A percentile compares a stretch with the other conserved stretches of the same genome.
These are phyloP conservation scores for Fusarium secorum DNA, from an alignment of 2,329 filamentous ascomycete genomes.

Conservation along the genomic window DNA sequence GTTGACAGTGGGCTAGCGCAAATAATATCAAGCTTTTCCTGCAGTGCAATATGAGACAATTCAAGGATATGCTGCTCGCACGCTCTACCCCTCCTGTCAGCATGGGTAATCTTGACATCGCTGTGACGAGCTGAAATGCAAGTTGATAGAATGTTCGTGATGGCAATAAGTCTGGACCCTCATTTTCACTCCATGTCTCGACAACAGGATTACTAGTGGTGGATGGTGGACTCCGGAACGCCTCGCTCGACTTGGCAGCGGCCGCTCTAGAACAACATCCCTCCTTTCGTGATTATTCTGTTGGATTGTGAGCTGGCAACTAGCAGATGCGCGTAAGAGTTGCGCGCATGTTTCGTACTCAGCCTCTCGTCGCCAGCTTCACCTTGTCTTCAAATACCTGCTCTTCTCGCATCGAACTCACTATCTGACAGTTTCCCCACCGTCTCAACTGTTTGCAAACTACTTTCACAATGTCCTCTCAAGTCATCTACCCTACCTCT, in stretches of 20 bases:
- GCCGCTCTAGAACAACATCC: neutral
- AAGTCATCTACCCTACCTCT: neutral
- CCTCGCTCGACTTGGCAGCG: neutral
- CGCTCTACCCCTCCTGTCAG: neutral
- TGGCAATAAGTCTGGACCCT: neutral
- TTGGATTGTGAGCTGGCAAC: rapidly evolving
- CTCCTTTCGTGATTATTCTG: rapidly evolving
- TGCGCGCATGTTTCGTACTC: neutral
- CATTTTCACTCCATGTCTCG: neutral
- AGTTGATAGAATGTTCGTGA: neutral
- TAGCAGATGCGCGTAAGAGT: rapidly evolving
- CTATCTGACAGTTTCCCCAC: rapidly evolving
- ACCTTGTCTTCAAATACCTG: neutral
- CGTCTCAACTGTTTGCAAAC: rapidly evolving
- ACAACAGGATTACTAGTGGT: neutral
- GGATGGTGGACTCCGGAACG: neutral
- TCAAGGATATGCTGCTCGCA: neutral
- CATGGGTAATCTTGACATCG: neutral
- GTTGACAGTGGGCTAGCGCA: rapidly evolving
- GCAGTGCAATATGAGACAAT: neutral
- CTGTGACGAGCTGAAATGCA: neutral
- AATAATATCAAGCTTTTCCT: neutral
- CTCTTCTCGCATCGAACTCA: neutral
- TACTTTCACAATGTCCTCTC: neutral
- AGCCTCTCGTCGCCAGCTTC: neutral